These are phyloP conservation scores for Sapria himalayana DNA, from an alignment of 345 rosid species.

Conservation along the genomic window DNA sequence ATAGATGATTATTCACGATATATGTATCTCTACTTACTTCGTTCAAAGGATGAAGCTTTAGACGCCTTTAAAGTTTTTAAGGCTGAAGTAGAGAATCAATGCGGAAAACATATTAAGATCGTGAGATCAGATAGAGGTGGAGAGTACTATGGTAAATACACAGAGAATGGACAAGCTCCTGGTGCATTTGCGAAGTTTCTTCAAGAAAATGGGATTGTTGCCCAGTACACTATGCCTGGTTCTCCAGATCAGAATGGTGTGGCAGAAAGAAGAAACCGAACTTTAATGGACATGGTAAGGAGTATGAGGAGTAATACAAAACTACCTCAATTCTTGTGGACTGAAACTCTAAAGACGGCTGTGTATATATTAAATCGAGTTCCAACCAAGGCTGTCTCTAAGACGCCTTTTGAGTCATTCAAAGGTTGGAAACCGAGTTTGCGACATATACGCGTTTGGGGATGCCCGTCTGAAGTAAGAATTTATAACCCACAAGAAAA, in stretches of 20 bases:
- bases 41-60: constrained; percentile 1
- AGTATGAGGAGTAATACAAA: too few species aligned
- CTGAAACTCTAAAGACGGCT: neutral
- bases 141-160: neutral
- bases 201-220: neutral
- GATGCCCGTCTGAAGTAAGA: neutral
- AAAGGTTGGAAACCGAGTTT: constrained; percentile 7
- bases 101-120: constrained; percentile 1
- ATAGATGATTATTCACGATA: too few species aligned
- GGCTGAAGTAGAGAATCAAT: constrained; percentile 5
- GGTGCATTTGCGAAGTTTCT: constrained; percentile 1
- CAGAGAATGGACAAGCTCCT: neutral
- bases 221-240: neutral
- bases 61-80: constrained; percentile 5
- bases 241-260: neutral
- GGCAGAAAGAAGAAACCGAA: neutral
- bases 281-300: too few species aligned
- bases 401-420: constrained; percentile 1
- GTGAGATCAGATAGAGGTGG: neutral
- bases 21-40: constrained; percentile 6
- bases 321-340: too few species aligned
- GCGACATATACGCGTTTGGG: too few species aligned
- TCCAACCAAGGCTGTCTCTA: neutral
- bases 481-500: neutral
- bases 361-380: neutral